These are phyloP conservation scores for Rhizopogon vesiculosus DNA, from an alignment of 768 basidiomycete species.

Conservation along the genomic window DNA sequence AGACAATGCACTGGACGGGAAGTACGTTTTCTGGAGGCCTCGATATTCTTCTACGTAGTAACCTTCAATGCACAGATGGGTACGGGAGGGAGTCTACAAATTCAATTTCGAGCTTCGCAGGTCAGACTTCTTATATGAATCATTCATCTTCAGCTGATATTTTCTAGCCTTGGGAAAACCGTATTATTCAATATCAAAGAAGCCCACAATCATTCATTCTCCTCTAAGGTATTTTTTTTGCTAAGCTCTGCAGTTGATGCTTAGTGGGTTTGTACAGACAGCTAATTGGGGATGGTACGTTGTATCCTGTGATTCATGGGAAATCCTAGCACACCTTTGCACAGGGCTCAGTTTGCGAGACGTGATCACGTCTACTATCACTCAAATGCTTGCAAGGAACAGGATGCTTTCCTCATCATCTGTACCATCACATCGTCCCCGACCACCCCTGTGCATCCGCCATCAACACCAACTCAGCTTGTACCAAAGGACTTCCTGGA, in stretches of 20 bases:
- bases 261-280: constrained; percentile 37
- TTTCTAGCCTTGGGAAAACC: constrained; percentile 39
- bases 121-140: constrained; percentile 29
- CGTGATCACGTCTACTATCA: constrained; percentile 68
- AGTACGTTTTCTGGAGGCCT: constrained; percentile 28
- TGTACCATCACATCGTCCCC: constrained; percentile 77
- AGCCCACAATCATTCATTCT: constrained; percentile 79
- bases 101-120: constrained; percentile 81
- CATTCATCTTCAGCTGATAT: background rate
- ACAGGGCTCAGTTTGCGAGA: constrained; percentile 75
- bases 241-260: constrained; percentile 9
- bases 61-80: constrained; percentile 49
- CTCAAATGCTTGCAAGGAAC: constrained; percentile 41
- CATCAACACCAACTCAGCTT: constrained; percentile 39
- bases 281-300: constrained; percentile 85
- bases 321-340: constrained; percentile 1
- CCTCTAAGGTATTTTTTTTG: constrained; percentile 46
- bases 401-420: constrained; percentile 70
- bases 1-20: constrained; percentile 58
- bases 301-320: background rate
- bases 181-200: constrained; percentile 64
- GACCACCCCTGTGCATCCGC: constrained; percentile 40
- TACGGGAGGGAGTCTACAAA: constrained; percentile 80
- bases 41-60: background rate
- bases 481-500: constrained; percentile 68